Conservation (phyloP, 2,329 filamentous ascomycete genomes). For the Calonectria pteridis region DNA sequence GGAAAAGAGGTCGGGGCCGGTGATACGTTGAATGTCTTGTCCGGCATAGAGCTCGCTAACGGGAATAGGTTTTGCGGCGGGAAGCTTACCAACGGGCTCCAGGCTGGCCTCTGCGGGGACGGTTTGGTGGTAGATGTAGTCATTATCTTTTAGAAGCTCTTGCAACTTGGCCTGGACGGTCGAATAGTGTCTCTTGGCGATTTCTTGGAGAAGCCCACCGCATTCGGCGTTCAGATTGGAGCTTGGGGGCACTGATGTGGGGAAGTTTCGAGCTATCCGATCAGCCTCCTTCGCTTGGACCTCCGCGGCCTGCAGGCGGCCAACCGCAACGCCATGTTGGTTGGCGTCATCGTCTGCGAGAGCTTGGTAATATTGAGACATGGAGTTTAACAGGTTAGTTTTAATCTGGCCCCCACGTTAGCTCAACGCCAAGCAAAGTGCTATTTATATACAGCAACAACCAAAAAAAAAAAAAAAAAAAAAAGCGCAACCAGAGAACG, state of each 20-base stretch:
- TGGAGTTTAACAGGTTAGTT: conserved; percentile 82
- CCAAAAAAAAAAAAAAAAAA: neutral
- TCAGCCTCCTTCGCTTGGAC: conserved; percentile 82
- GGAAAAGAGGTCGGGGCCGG: conserved; percentile 95
- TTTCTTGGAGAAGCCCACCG: conserved; percentile 78
- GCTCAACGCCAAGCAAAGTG: conserved; percentile 7
- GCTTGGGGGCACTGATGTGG: conserved; percentile 80
- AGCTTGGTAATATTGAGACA: conserved; percentile 95
- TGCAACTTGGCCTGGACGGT: conserved; percentile 85
- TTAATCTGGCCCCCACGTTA: conserved; percentile 70
- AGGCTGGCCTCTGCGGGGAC: conserved; percentile 89
- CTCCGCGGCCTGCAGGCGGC: conserved; percentile 86
- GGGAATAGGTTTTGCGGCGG: conserved; percentile 95
- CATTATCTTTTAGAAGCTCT: conserved; percentile 89
- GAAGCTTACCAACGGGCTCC: conserved; percentile 86
- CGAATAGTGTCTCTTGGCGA: conserved; percentile 84
- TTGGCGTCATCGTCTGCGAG: conserved; percentile 91
- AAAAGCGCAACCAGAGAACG: neutral
- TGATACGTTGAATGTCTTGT: conserved; percentile 96
- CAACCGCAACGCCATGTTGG: conserved; percentile 86
- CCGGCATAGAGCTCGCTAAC: conserved; percentile 97
- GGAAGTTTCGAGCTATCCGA: conserved; percentile 82
- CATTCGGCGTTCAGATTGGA: conserved; percentile 89
- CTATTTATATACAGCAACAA: neutral
- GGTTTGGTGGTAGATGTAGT: conserved; percentile 97